Evolutionary conservation across 177 flowering plant genomes (phyloP), one percentile per base, ranked within the genome.

Genomic region (Vitis hybrid): DNA sequence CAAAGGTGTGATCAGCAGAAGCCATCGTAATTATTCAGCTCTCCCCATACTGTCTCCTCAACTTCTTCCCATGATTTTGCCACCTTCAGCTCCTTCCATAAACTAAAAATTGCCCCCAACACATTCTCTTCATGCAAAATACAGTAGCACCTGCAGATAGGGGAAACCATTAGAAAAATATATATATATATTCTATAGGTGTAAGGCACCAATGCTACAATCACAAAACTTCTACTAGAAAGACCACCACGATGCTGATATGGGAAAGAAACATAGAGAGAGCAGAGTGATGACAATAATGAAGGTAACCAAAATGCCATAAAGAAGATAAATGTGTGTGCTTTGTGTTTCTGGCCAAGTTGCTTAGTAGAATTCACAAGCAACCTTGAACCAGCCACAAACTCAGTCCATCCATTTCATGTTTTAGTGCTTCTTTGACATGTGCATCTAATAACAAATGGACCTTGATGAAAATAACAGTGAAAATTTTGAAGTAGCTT

Each of bases 1-100:
- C 5, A 41, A 41, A 41, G 46, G 46, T 41, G 46, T 55, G 54
- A 66, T 75, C 74, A 78, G 15, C 65, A 17, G 64, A 71, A 69
- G 27, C 73, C 78, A 7, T 50, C 52, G 59, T 90, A 91, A 48
- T 80, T 78, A 74, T 93, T 95, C 62, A 95, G 72, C 66, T 82
- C 85, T 63, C 95, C 98, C 99, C 99, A 95, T 0, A 93, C 90
- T 56, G 80, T 67, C 52, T 81, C 89, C 83, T 95, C 99, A 60
- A 95, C 91, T 79, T 91, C 95, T 81, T 95, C 99, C 99, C 99
- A 93, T 1, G 98, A 85, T 2, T 77, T 71, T 11, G 95, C 94
- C 18, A 50, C 69, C 72, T 82, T 82, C 66, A 91, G 73, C 54
- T 87, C 97, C 66, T 78, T 84, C 94, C 92, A 89, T 59, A 89